Evolutionary conservation across 192 early-diverging fungal genomes (phyloP).

Genomic region (Backusella mclennaniae): DNA sequence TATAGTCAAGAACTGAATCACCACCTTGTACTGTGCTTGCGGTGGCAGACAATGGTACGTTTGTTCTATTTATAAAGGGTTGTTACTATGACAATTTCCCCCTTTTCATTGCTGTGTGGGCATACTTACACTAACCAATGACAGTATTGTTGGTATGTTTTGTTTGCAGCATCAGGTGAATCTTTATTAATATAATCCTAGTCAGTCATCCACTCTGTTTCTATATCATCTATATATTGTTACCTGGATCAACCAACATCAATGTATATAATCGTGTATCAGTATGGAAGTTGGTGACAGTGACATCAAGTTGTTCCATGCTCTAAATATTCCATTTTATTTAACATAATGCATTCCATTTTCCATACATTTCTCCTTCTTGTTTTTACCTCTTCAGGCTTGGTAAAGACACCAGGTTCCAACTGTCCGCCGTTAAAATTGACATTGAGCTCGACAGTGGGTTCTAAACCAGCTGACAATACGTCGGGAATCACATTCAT

Average conservation of each 20-base stretch:
- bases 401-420: slow-evolving; percentile 42
- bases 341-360: slow-evolving; percentile 29
- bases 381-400: slow-evolving; percentile 31
- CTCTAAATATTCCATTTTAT: slow-evolving; percentile 43
- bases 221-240: neutral
- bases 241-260: slow-evolving; percentile 68
- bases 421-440: slow-evolving; percentile 28
- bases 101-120: too few species aligned
- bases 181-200: slow-evolving; percentile 22
- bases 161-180: slow-evolving; percentile 57
- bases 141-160: slow-evolving; percentile 68
- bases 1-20: slow-evolving; percentile 52
- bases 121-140: slow-evolving; percentile 66
- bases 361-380: neutral
- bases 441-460: slow-evolving; percentile 43
- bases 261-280: slow-evolving; percentile 68
- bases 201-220: neutral
- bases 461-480: slow-evolving; percentile 49
- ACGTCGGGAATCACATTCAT: slow-evolving; percentile 80
- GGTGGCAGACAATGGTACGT: slow-evolving; percentile 60
- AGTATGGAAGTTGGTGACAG: slow-evolving; percentile 62
- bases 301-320: slow-evolving; percentile 50
- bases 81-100: neutral
- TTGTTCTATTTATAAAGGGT: slow-evolving; percentile 34
- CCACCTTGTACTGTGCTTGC: slow-evolving; percentile 42